These are phyloP conservation scores for Hypoxylon sp. DNA, from an alignment of 2,329 filamentous ascomycete genomes.

Conservation along the genomic window DNA sequence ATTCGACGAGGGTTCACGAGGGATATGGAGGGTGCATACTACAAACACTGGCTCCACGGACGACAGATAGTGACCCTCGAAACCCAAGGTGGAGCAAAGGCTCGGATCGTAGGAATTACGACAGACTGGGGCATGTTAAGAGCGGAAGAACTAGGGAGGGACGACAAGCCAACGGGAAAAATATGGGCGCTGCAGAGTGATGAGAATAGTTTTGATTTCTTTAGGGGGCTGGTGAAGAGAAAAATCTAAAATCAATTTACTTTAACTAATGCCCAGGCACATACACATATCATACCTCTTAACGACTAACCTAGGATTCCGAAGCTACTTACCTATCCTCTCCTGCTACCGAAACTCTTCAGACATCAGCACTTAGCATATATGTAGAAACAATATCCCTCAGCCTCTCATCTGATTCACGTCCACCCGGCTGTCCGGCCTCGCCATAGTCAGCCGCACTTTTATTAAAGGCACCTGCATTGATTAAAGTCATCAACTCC, in stretches of 20 bases:
- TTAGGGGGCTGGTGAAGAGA: slow-evolving; percentile 85
- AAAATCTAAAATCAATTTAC: slow-evolving; percentile 69
- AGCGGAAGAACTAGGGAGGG: slow-evolving; percentile 84
- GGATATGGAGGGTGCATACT: slow-evolving; percentile 82
- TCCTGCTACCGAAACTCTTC: neutral
- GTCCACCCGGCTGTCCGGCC: slow-evolving; percentile 1
- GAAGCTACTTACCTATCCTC: neutral
- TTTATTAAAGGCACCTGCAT: neutral
- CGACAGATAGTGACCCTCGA: slow-evolving; percentile 82
- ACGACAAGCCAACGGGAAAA: slow-evolving; percentile 81
- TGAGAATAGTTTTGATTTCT: slow-evolving; percentile 98
- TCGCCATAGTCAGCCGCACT: neutral
- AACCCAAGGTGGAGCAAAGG: slow-evolving; percentile 80
- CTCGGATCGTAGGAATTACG: slow-evolving; percentile 88
- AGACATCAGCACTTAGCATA: slow-evolving; percentile 1
- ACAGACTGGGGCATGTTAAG: slow-evolving; percentile 90
- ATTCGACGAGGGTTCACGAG: slow-evolving; percentile 80
- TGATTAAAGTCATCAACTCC: neutral
- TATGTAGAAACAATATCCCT: slow-evolving; percentile 1
- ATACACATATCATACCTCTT: no score
- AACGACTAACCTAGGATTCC: no score
- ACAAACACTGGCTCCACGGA: slow-evolving; percentile 87
- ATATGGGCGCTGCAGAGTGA: slow-evolving; percentile 92
- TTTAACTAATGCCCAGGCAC: neutral
- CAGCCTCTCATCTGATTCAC: slow-evolving; percentile 4